Conservation (phyloP, 768 basidiomycete species). For the Lentinus brumalis region DNA sequence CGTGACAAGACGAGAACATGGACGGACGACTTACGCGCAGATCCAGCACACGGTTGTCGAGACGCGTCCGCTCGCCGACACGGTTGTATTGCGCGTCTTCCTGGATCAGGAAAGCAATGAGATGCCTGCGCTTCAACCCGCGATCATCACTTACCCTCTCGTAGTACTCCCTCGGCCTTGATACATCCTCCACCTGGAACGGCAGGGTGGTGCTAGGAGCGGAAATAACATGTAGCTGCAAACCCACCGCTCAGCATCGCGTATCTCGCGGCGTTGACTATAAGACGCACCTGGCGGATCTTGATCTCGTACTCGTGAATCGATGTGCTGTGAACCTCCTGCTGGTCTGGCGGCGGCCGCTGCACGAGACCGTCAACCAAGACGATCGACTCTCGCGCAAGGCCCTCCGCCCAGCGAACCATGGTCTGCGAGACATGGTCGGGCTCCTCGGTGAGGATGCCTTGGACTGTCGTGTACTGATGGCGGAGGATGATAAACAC, state of each 20-base stretch:
- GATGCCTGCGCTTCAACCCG: slow-evolving; percentile 48
- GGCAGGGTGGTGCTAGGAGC: slow-evolving; percentile 29
- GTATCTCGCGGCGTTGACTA: too few relatives aligned
- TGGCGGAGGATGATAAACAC: slow-evolving; percentile 91
- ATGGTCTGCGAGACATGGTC: slow-evolving; percentile 90
- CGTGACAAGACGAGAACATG: neutral
- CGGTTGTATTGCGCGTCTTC: slow-evolving; percentile 62
- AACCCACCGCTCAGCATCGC: neutral
- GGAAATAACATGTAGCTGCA: slow-evolving; percentile 27
- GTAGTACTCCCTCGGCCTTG: slow-evolving; percentile 18
- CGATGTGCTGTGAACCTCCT: slow-evolving; percentile 78
- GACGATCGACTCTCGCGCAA: slow-evolving; percentile 87
- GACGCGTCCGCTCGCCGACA: slow-evolving; percentile 88
- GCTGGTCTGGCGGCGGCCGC: slow-evolving; percentile 65
- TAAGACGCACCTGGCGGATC: slow-evolving; percentile 65
- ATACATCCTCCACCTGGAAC: slow-evolving; percentile 35
- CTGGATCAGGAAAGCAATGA: slow-evolving; percentile 46
- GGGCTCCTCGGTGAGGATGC: slow-evolving; percentile 67
- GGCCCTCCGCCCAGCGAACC: slow-evolving; percentile 87
- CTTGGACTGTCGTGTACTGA: slow-evolving; percentile 82
- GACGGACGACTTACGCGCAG: slow-evolving; percentile 64
- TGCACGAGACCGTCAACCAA: slow-evolving; percentile 82
- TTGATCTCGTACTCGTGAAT: slow-evolving; percentile 87
- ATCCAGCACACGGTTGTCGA: slow-evolving; percentile 92
- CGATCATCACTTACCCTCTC: slow-evolving; percentile 10